Base-by-base conservation (phyloP, 2,329 filamentous ascomycete genomes). In the Botrytis fragariae region DNA sequence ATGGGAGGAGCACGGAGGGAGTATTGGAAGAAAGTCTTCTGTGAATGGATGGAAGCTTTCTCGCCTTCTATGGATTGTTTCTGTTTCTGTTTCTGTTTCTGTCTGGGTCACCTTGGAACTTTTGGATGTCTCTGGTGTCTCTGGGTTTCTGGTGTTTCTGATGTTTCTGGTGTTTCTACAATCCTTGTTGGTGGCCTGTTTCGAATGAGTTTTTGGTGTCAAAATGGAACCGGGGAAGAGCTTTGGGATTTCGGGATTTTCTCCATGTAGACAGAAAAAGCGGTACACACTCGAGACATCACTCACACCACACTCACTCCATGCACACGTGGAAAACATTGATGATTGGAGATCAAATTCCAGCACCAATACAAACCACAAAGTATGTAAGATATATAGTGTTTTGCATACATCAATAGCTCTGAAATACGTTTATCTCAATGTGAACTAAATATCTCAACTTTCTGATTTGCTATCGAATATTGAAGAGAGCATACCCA, bases 341-440 rank as follows among this genome's bases (percentile, higher is more conserved):
- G 54, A 57, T 8, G 4, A 9, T 32, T 20, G n/a, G 8, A 57
- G 12, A 18, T 57, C 12, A n/a, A n/a, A 14, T n/a, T 14, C n/a
- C 48, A 51, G 4, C 48, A n/a, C n/a, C n/a, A n/a, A n/a, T n/a
- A n/a, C n/a, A n/a, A n/a, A n/a, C n/a, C n/a, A n/a, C n/a, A n/a
- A n/a, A n/a, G n/a, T n/a, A n/a, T n/a, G n/a, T n/a, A n/a, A n/a
- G n/a, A n/a, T n/a, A n/a, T n/a, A n/a, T n/a, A n/a, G n/a, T n/a
- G n/a, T n/a, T n/a, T 6, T 1, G 48, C 10, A n/a, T n/a, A 29
- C 14, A 8, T 4, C 51, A 29, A 29, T 3, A 54, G n/a, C 51
- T 9, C 1, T 18, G 3, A 3, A 29, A 54, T 0, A 16, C 3
- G 4, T 8, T 3, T 0, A 29, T 29, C 14, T 3, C 1, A 54